phyloP scores from a whole-genome alignment of 208 protist genomes.

The Crithidia brevicula region DNA sequence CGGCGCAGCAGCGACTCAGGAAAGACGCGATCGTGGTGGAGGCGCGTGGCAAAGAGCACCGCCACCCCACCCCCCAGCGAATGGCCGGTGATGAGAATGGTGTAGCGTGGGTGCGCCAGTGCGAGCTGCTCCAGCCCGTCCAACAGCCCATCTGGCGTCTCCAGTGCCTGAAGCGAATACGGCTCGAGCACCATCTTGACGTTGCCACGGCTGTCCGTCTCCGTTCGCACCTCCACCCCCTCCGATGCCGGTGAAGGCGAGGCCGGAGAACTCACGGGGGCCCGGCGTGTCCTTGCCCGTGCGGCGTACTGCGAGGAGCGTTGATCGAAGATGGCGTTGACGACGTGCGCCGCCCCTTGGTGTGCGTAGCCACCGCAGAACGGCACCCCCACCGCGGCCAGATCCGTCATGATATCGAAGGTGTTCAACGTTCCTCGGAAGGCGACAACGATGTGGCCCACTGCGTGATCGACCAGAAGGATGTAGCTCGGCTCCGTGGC shows the following conservation, averaged over 20 bases:
- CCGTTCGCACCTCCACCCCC: neutral
- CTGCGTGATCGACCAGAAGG: conserved; percentile 51
- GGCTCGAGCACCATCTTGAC: conserved; percentile 11
- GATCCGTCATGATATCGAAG: conserved; percentile 64
- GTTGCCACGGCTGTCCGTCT: neutral
- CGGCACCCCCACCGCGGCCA: conserved; percentile 45
- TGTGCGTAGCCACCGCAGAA: conserved; percentile 68
- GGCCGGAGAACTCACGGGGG: too few species aligned
- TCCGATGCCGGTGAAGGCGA: too few species aligned
- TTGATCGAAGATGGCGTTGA: conserved; percentile 57
- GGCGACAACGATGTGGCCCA: conserved; percentile 51
- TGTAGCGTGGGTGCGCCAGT: conserved; percentile 43
- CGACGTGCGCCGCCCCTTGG: conserved; percentile 44
- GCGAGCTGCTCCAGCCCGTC: conserved; percentile 46
- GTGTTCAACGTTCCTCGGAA: conserved; percentile 71
- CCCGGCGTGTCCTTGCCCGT: too few species aligned
- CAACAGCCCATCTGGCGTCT: conserved; percentile 36
- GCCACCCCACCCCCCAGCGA: conserved; percentile 72
- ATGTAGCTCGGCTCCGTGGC: conserved; percentile 59
- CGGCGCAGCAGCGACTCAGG: conserved; percentile 35
- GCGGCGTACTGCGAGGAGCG: conserved; percentile 30
- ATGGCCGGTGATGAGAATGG: conserved; percentile 73
- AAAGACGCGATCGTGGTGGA: conserved; percentile 35
- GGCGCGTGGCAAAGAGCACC: conserved; percentile 63
- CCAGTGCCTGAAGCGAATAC: conserved; percentile 19